Percentiles rank a stretch among this genome's conserved stretches.
Conservation (phyloP, 2,329 filamentous ascomycete species). For the Neonectria sp. region DNA sequence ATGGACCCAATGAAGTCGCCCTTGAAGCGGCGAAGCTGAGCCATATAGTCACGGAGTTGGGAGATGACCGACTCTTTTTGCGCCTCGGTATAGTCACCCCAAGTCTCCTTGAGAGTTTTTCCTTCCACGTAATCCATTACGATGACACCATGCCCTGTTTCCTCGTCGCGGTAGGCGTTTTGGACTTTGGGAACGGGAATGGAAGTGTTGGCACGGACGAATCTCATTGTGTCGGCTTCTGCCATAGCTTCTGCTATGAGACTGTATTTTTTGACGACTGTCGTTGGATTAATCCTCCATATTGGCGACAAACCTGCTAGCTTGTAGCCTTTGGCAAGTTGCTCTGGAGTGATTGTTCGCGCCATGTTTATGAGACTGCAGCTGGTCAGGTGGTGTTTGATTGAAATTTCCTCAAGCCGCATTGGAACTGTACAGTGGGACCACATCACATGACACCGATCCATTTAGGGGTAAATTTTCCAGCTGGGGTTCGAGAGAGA, state of each 20-base stretch:
- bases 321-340: not conserved
- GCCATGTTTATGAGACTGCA: not conserved
- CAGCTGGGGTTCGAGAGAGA: too few relatives aligned
- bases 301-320: not conserved
- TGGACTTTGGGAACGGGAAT: slow-evolving; percentile 32
- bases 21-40: slow-evolving; percentile 37
- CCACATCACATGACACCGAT: too few relatives aligned
- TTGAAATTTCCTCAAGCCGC: too few relatives aligned
- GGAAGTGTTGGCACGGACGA: slow-evolving; percentile 18
- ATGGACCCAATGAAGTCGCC: slow-evolving; percentile 38
- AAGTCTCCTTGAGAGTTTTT: slow-evolving; percentile 33
- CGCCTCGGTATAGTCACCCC: slow-evolving; percentile 28
- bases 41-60: slow-evolving; percentile 39
- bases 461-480: too few relatives aligned
- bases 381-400: not conserved
- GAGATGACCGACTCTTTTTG: slow-evolving; percentile 34
- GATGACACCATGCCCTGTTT: slow-evolving; percentile 29
- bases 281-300: slow-evolving; percentile 4
- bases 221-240: slow-evolving; percentile 18
- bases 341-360: not conserved
- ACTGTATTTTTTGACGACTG: not conserved
- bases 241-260: slow-evolving; percentile 20
- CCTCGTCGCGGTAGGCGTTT: slow-evolving; percentile 28
- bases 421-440: too few relatives aligned
- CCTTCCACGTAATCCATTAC: slow-evolving; percentile 42